Evolutionary conservation across 2,329 filamentous ascomycete genomes (phyloP).

Genomic region (Exophiala calicioides): DNA sequence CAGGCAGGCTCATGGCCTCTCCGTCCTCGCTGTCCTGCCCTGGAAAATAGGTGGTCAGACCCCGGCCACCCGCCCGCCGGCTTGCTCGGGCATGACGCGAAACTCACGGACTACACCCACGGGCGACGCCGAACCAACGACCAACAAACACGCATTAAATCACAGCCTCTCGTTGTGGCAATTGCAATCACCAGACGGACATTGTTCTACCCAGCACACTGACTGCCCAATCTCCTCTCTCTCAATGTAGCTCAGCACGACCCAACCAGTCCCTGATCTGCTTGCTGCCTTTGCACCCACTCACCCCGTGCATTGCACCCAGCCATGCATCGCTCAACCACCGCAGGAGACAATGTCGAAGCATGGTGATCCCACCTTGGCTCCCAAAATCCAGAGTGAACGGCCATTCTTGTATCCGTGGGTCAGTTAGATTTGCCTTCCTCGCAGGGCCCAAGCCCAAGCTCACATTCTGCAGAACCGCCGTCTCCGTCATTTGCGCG

Average conservation of each 20-base stretch:
- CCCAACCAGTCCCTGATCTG: background rate
- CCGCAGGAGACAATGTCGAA: constrained; percentile 22
- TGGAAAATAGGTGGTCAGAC: too few species aligned
- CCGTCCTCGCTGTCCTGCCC: too few species aligned
- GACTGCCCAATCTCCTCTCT: background rate
- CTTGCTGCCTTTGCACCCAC: background rate
- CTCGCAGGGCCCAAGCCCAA: too few species aligned
- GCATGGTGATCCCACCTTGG: constrained; percentile 11
- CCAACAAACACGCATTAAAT: too few species aligned
- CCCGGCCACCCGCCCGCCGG: too few species aligned
- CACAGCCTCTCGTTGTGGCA: background rate
- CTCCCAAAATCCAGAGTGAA: constrained; percentile 28
- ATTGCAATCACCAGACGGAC: background rate
- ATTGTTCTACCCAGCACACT: background rate
- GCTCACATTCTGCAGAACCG: constrained; percentile 63
- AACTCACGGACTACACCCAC: too few species aligned
- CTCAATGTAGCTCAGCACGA: constrained; percentile 3
- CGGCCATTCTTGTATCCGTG: constrained; percentile 55
- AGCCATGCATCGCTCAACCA: constrained; percentile 19
- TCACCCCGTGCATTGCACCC: background rate
- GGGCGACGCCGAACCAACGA: too few species aligned
- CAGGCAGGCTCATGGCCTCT: too few species aligned
- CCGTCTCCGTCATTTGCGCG: constrained; percentile 82
- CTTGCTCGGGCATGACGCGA: too few species aligned
- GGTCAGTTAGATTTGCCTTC: too few species aligned